Evolutionary conservation across 768 basidiomycete genomes (phyloP).

Genomic region (Auricularia sp.): DNA sequence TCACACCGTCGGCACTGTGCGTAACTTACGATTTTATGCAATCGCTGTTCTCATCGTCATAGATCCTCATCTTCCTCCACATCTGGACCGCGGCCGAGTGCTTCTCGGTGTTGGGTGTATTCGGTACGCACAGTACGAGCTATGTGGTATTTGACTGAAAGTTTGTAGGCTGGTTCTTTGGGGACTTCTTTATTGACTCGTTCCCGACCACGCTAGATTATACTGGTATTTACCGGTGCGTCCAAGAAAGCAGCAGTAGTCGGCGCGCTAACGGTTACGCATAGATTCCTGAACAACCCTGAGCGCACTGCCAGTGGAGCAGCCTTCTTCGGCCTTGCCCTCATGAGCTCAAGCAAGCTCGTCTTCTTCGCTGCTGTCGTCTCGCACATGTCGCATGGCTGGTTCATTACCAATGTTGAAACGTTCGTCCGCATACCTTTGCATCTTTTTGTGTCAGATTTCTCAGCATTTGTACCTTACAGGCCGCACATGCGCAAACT

Average conservation of each 20-base stretch:
- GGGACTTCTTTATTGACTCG: constrained; percentile 93
- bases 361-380: constrained; percentile 77
- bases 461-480: background rate
- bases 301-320: constrained; percentile 88
- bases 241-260: background rate
- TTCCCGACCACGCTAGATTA: constrained; percentile 86
- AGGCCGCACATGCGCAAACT: constrained; percentile 98
- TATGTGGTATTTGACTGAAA: background rate
- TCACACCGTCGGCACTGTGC: constrained; percentile 78
- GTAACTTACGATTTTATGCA: constrained; percentile 19
- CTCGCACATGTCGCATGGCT: constrained; percentile 83
- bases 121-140: constrained; percentile 42
- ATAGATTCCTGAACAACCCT: constrained; percentile 85
- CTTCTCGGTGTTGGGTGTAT: constrained; percentile 86
- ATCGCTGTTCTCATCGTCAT: background rate
- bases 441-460: background rate
- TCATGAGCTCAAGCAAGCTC: constrained; percentile 89
- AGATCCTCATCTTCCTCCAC: constrained; percentile 81
- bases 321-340: constrained; percentile 84
- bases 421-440: constrained; percentile 44
- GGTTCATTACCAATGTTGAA: constrained; percentile 90
- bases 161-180: constrained; percentile 87
- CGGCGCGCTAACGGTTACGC: background rate
- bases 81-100: constrained; percentile 86
- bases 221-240: constrained; percentile 89